Conservation (phyloP, 208 protist genomes). For the Porcisia hertigi region DNA sequence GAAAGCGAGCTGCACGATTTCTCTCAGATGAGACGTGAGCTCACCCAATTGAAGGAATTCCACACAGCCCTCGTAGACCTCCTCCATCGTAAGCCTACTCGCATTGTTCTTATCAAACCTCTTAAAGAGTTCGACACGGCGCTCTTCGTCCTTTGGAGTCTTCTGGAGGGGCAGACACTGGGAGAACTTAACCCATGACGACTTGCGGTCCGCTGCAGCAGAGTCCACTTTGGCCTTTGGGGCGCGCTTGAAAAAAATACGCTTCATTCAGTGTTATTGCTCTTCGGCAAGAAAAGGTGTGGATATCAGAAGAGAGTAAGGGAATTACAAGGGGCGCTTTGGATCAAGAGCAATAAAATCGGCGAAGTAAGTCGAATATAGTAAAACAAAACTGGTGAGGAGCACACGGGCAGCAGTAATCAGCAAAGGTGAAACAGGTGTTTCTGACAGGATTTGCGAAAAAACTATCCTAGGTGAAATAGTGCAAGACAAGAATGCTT, state of each 20-base stretch:
- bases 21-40: slow-evolving; percentile 58
- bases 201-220: slow-evolving; percentile 43
- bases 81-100: slow-evolving; percentile 58
- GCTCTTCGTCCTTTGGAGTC: slow-evolving; percentile 41
- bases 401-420: not conserved
- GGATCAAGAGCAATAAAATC: not conserved
- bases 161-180: slow-evolving; percentile 36
- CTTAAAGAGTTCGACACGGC: slow-evolving; percentile 71
- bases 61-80: slow-evolving; percentile 56
- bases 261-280: not conserved
- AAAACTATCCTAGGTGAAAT: not conserved
- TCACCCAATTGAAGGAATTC: slow-evolving; percentile 59
- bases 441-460: not conserved
- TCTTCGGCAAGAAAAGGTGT: not conserved
- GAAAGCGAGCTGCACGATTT: slow-evolving; percentile 84
- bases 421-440: not conserved
- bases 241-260: too few species aligned
- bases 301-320: not conserved
- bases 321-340: not conserved
- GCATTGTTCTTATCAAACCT: slow-evolving; percentile 64
- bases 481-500: not conserved
- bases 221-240: slow-evolving; percentile 20
- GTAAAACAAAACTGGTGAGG: not conserved
- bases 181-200: slow-evolving; percentile 45
- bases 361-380: not conserved